These are phyloP conservation scores for Penicillium samsonianum DNA, from an alignment of 495 filamentous ascomycete species.

Conservation along the genomic window DNA sequence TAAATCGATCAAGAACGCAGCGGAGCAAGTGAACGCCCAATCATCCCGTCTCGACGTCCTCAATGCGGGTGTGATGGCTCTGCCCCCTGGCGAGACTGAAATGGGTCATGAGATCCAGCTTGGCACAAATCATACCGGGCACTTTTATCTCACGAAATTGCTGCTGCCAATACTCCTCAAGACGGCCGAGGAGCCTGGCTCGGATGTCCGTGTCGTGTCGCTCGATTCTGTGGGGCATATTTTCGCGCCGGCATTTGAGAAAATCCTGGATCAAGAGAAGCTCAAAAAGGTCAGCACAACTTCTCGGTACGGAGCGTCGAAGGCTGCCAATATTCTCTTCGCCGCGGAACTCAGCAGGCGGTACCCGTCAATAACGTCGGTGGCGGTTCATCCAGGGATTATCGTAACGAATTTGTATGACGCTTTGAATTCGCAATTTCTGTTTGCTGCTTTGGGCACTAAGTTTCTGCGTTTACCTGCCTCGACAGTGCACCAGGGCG, in stretches of 20 bases:
- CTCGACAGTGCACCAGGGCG: conserved; percentile 32
- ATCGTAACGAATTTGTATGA: conserved; percentile 35
- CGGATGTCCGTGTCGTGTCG: conserved; percentile 47
- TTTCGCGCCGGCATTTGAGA: conserved; percentile 30
- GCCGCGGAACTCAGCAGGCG: conserved; percentile 49
- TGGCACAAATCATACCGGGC: conserved; percentile 58
- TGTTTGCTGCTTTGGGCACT: conserved; percentile 12
- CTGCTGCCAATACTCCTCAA: conserved; percentile 34
- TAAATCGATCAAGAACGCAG: conserved; percentile 52
- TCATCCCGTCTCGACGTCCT: conserved; percentile 62
- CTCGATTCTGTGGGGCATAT: conserved; percentile 42
- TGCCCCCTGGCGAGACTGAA: conserved; percentile 40
- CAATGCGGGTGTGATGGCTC: conserved; percentile 63
- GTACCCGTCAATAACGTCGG: conserved; percentile 45
- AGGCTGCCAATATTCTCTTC: conserved; percentile 62
- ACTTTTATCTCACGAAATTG: conserved; percentile 59
- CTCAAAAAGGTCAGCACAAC: conserved; percentile 44
- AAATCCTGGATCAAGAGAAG: conserved; percentile 32
- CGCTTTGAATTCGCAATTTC: conserved; percentile 15
- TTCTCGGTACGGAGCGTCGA: conserved; percentile 55
- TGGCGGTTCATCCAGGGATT: conserved; percentile 51
- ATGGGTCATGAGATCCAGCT: conserved; percentile 59
- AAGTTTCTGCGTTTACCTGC: conserved; percentile 20
- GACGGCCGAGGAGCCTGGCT: conserved; percentile 36
- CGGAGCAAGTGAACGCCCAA: conserved; percentile 43